Base-by-base conservation (phyloP, 2,329 filamentous ascomycete genomes). In the Pseudocercospora macadamiae region DNA sequence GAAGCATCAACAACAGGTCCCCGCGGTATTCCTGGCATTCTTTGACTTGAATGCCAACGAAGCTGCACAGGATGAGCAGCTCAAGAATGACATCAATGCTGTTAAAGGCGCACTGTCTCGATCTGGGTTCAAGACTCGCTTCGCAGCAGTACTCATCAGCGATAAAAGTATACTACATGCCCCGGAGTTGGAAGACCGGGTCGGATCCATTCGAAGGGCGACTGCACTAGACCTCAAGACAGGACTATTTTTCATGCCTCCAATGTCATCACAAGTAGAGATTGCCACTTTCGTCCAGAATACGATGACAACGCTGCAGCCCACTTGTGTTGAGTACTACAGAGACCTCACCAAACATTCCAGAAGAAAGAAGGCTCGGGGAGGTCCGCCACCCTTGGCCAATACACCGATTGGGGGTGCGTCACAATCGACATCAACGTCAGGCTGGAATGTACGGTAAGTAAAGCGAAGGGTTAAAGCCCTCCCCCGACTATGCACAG, bases 371-470 rank as follows among this genome's bases (percentile, higher is more conserved):
- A 89, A 90, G 66, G 89, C 89, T 47, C 85, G 92, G 59, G 89
- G 90, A 6, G 82, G 86, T 16, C 86, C 89, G 12, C 87, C 89
- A 48, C 91, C 93, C 2, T 91, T 91, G 4, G 93, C 91, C 5
- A 83, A 91, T 28, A 90, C 92, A 3, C 91, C 91, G 1, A 93
- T 90, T 0, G 87, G 83, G 18, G 91, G 90, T 25, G 96, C 91
- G 1, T 96, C 92, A 1, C 90, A 95, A 69, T 91, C 89, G 0
- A 76, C 97, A n/a, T 90, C 92, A 1, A 80, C 88, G 8, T 87
- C 91, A 39, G 93, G 91, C 3, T 99, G 93, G 95, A 92, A 91
- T 69, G 88, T 96, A 54, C 88, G 93, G 14, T 97, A n/a, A n/a
- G n/a, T n/a, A n/a, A n/a, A n/a, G n/a, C n/a, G n/a, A n/a, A n/a